Percentiles rank a stretch among this genome's conserved stretches.
Conservation (phyloP, 148 eudicot genomes). For the Rhododendron mucronatum region DNA sequence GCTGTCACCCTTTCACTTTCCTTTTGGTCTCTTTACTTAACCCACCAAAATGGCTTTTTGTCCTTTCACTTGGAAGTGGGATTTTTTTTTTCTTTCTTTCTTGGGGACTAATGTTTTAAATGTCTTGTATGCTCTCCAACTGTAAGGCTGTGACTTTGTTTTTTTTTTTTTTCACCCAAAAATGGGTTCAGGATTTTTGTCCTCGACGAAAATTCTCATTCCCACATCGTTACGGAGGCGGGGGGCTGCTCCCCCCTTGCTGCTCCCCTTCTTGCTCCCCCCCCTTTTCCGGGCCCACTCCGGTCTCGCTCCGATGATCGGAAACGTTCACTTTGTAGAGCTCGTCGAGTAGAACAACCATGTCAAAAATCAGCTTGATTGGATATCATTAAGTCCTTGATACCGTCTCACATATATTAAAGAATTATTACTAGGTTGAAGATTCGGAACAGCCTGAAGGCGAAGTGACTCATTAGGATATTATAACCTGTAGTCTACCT, state of each 20-base stretch:
- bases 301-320: too few species aligned
- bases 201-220: too few species aligned
- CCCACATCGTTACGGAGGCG: too few species aligned
- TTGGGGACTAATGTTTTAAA: not conserved
- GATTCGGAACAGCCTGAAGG: not conserved
- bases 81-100: not conserved
- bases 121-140: not conserved
- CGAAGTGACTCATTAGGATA: not conserved
- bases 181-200: too few species aligned
- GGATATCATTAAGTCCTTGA: too few species aligned
- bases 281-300: too few species aligned
- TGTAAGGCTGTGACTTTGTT: not conserved
- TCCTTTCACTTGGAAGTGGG: not conserved
- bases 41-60: not conserved
- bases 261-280: too few species aligned
- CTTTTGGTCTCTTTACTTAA: not conserved
- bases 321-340: too few species aligned
- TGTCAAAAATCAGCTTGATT: too few species aligned
- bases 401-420: too few species aligned
- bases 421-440: not conserved
- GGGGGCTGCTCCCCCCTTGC: too few species aligned
- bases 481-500: not conserved
- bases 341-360: too few species aligned
- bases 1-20: not conserved
- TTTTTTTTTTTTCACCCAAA: not conserved